phyloP scores from a whole-genome alignment of 352 stramenopile species.

The Phytophthora syringae region DNA sequence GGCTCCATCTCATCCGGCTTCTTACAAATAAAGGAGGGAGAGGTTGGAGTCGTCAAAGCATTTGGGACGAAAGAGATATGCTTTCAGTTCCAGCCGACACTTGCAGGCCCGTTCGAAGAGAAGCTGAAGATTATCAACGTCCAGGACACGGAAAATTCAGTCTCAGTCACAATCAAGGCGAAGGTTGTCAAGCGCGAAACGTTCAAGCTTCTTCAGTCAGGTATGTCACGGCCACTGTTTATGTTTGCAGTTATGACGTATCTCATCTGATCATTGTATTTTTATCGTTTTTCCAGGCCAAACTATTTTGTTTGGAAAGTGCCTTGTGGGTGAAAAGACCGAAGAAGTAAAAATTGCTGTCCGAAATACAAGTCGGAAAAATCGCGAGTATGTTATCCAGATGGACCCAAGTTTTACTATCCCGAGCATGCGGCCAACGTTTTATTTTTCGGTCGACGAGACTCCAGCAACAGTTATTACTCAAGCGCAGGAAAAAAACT shows the following conservation, averaged over 20 bases:
- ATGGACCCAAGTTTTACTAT: slow-evolving; percentile 77
- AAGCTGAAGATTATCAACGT: slow-evolving; percentile 91
- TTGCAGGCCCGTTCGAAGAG: slow-evolving; percentile 89
- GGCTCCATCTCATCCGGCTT: slow-evolving; percentile 92
- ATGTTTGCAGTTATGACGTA: neutral
- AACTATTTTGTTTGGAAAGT: slow-evolving; percentile 86
- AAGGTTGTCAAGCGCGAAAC: slow-evolving; percentile 90
- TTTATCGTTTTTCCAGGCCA: slow-evolving; percentile 51
- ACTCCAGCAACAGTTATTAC: slow-evolving; percentile 85
- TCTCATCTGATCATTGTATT: neutral
- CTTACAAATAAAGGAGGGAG: slow-evolving; percentile 89
- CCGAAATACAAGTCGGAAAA: slow-evolving; percentile 89
- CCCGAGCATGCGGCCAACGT: slow-evolving; percentile 69
- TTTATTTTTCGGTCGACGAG: slow-evolving; percentile 87
- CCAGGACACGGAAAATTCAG: slow-evolving; percentile 88
- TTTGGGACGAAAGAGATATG: slow-evolving; percentile 91
- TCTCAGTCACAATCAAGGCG: slow-evolving; percentile 90
- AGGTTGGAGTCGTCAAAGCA: slow-evolving; percentile 85
- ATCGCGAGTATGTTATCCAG: slow-evolving; percentile 89
- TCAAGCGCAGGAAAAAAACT: slow-evolving; percentile 91
- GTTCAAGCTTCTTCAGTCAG: slow-evolving; percentile 90
- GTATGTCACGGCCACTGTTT: slow-evolving; percentile 35
- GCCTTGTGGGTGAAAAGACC: slow-evolving; percentile 83
- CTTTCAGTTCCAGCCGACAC: slow-evolving; percentile 88
- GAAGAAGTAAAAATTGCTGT: slow-evolving; percentile 86